Base-by-base conservation (phyloP, 345 rosid species). In the Moringa oleifera region DNA sequence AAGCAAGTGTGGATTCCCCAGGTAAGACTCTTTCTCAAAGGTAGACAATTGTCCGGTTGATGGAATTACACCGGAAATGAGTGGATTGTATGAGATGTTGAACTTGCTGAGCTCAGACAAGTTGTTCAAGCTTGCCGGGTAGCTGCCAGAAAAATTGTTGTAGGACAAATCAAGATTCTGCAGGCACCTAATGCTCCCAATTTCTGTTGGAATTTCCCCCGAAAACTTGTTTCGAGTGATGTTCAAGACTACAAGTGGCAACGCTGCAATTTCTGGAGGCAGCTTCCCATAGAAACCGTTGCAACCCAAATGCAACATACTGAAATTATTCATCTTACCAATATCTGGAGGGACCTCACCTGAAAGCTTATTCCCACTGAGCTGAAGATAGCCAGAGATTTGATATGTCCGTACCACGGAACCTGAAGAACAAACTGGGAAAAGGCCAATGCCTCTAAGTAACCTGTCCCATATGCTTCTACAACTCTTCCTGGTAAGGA, bases 31-130 rank as follows among this genome's bases (percentile, higher is more conserved):
- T 65, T 77, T 65, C 23, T 87, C 98, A 46, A 93, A 75, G 0
- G 98, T 93, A 25, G 81, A 71, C 55, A 93, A 64, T 64, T 90
- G 97, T 52, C 98, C 98, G 0, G 90, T 86, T 20, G 74, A 23
- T 17, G 98, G 94, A 59, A 90, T 68, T 57, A 47, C 45, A 0
- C 98, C 98, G 0, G 91, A 76, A 53, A 93, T 80, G 12, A 75
- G 41, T 7, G 84, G 91, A 79, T 93, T 93, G 79, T 67, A 86
- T 12, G 98, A 93, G 74, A 93, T 77, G 70, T 93, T 90, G 77
- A 93, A 90, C 83, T 86, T 84, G 72, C 72, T 93, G 31, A 93
- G 68, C 46, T 83, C 88, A 24, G 59, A 55, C 84, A 90, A 74
- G 46, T 68, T 68, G 61, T 71, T 83, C 58, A 93, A 71, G 82